Evolutionary conservation across 176 grass and related monocot species (phyloP), one percentile per base, ranked within the genome.

Genomic region (Rhynchospora pubera): DNA sequence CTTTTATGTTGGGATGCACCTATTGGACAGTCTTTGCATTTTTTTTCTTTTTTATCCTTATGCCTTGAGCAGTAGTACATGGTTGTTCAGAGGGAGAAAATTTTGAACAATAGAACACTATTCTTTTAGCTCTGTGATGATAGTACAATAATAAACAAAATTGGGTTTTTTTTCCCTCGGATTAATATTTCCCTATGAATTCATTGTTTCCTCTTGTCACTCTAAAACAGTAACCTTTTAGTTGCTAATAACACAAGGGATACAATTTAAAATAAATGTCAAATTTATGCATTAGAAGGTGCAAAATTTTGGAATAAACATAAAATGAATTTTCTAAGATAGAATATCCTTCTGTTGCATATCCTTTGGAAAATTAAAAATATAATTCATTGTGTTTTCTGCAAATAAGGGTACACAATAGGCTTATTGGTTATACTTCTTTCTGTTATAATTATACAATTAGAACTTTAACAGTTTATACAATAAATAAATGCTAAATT

Each of bases 1-100:
- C 26, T 85, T 66, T 39, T 8, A 11, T 82, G 61, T 79, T 84
- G 9, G 69, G 21, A 61, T 22, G 64, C n/a, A 59, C 12, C 60
- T 34, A 62, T 5, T 66, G 47, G 6, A 85, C 77, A 65, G 34
- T 44, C 16, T 44, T 13, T 15, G 6, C 7, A 34, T 68, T 46
- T 12, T 69, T n/a, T 70, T 70, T 12, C 43, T 28, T 70, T 70
- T 8, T 70, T 7, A 45, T 70, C 42, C 16, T 70, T 45, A 53
- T 77, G 28, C 30, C 23, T 23, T 16, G 21, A 53, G n/a, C 12
- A 55, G 5, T n/a, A n/a, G n/a, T 45, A 55, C 8, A 16, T 76
- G 22, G 48, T 0, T 22, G 13, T 55, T 30, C 8, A 13, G 26
- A 43, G 47, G 48, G 10, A 52, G 6, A 51, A 14, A 52, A 76